Percentiles rank a stretch among this genome's conserved stretches.
Evolutionary conservation across 176 grass and related monocot genomes (phyloP).

Genomic region (Aegilops sharonensis): DNA sequence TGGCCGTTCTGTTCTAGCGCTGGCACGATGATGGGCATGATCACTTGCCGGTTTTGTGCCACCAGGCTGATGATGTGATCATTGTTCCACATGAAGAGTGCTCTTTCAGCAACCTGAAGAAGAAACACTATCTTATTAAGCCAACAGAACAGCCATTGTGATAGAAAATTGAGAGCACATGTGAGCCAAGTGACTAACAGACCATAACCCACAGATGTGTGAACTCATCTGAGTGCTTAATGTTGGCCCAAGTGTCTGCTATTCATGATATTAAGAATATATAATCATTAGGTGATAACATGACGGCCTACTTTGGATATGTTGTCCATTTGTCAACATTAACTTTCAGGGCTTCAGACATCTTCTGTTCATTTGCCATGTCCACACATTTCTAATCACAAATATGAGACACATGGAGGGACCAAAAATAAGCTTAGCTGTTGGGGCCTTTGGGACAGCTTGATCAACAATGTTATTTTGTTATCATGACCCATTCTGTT

Average conservation of each 20-base stretch:
- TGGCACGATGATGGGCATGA: conserved; percentile 78
- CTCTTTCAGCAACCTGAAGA: conserved; percentile 88
- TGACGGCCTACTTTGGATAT: neutral
- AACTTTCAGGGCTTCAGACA: conserved; percentile 6
- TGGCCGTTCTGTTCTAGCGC: conserved; percentile 67
- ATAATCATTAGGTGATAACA: conserved; percentile 12
- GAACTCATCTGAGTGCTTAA: conserved; percentile 10
- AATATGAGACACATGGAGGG: neutral
- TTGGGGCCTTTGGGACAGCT: neutral
- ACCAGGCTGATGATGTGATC: conserved; percentile 75
- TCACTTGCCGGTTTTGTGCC: conserved; percentile 67
- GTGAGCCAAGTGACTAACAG: neutral
- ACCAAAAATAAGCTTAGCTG: neutral
- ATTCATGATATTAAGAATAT: conserved; percentile 13
- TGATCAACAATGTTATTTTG: neutral
- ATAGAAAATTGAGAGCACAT: neutral
- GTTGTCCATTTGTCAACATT: neutral
- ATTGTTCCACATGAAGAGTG: conserved; percentile 94
- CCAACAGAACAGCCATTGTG: neutral
- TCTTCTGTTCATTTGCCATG: neutral
- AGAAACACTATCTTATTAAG: neutral
- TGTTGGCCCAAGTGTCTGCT: conserved; percentile 5
- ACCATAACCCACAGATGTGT: neutral
- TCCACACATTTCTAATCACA: neutral
- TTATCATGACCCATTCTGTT: neutral